Evolutionary conservation across 108 stramenopile species (phyloP), one percentile per base, ranked within the genome.

Genomic region (Seminavis robusta): DNA sequence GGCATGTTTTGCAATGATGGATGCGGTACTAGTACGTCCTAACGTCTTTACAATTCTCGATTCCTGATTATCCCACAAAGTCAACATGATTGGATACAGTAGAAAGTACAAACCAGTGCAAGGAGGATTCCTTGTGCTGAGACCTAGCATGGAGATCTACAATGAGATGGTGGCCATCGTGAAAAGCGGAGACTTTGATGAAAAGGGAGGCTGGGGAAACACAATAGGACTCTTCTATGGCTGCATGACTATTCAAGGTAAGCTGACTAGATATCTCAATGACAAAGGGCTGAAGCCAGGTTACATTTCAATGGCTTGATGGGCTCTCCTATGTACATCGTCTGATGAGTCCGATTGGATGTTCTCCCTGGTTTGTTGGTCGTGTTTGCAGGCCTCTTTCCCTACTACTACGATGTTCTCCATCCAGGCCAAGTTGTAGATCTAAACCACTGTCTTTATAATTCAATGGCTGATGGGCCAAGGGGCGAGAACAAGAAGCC

Each of bases 381-480:
- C n/a, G n/a, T n/a, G 11, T 80, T 94, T 57, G 90, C 92, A 65
- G 95, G 96, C 0, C 66, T 98, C 13, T 74, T 98, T 59, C 90
- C 98, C 6, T 98, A 97, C 72, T 98, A 76, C 59, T 97, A 96
- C 53, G 77, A 83, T 56, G 47, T 83, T 46, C 39, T 87, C 2
- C 88, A 88, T 54, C 73, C 74, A 1, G 73, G 69, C 9, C 74
- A 77, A 20, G 83, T 76, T 28, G 66, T 89, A 8, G 89, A 88
- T 44, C 58, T 89, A 54, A 79, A 86, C 59, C 86, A 80, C 27
- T 98, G 97, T 48, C 43, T 79, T 4, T 95, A 88, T 79, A 96
- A 98, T 65, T 86, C 89, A 68, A 98, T 98, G 94, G 82, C 74
- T 4, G 79, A 85, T 51, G 91, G 94, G 57, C 92, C 94, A 30